A percentile compares a stretch with the other conserved stretches of the same genome.
Conservation (phyloP, 129 eudicot genomes). For the Pseudognaphalium luteoalbum region DNA sequence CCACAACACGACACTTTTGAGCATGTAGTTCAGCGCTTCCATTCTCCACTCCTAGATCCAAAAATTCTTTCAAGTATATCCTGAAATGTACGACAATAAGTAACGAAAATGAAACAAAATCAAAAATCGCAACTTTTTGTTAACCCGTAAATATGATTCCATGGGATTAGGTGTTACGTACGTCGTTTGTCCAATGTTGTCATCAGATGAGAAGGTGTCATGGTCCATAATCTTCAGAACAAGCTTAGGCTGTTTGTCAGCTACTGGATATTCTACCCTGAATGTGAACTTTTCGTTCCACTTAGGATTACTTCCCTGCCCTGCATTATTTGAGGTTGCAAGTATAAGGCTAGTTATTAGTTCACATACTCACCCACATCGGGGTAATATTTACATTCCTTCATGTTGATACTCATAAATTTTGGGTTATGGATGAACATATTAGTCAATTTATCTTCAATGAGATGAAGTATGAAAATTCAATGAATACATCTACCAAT, state of each 20-base stretch:
- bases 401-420: neutral
- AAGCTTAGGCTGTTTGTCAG: constrained; percentile 52
- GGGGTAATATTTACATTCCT: neutral
- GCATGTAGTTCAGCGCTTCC: constrained; percentile 55
- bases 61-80: constrained; percentile 66
- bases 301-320: constrained; percentile 54
- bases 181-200: constrained; percentile 64
- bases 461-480: neutral
- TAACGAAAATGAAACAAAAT: neutral
- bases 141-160: neutral
- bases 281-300: constrained; percentile 72
- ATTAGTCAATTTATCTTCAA: neutral
- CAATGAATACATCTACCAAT: neutral
- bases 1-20: constrained; percentile 55
- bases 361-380: neutral
- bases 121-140: neutral
- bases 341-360: neutral
- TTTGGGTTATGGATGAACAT: neutral
- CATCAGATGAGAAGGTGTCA: constrained; percentile 69
- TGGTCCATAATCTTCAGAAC: constrained; percentile 63
- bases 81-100: constrained; percentile 31
- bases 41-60: constrained; percentile 65
- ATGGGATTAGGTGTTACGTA: constrained; percentile 28
- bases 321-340: constrained; percentile 35
- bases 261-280: constrained; percentile 62